These are phyloP conservation scores for Candida wancherniae DNA, from an alignment of 805 yeast species.

Conservation along the genomic window DNA sequence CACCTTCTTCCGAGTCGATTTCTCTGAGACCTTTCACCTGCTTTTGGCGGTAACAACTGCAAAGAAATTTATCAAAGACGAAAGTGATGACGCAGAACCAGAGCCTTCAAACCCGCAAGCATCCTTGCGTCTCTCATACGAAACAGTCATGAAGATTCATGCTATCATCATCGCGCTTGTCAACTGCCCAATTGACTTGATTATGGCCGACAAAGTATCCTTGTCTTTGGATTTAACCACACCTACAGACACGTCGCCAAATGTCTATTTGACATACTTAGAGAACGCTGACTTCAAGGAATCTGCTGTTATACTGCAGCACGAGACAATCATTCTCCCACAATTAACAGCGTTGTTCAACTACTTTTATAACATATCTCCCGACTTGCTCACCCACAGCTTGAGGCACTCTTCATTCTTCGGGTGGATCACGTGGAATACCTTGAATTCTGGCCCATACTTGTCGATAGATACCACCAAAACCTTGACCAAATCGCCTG, in stretches of 20 bases:
- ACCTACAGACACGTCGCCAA: slow-evolving; percentile 17
- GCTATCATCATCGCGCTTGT: slow-evolving; percentile 23
- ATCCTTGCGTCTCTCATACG: slow-evolving; percentile 15
- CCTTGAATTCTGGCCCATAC: slow-evolving; percentile 11
- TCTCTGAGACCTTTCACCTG: slow-evolving; percentile 16
- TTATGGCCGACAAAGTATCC: slow-evolving; percentile 17
- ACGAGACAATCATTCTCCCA: slow-evolving; percentile 19
- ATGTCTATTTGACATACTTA: slow-evolving; percentile 18
- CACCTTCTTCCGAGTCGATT: slow-evolving; percentile 22
- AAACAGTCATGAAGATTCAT: slow-evolving; percentile 24
- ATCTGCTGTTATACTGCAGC: not conserved
- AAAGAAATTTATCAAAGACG: slow-evolving; percentile 1
- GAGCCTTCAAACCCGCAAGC: no score
- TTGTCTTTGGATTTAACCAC: slow-evolving; percentile 29
- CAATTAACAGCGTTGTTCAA: slow-evolving; percentile 22
- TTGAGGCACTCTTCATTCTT: slow-evolving; percentile 13
- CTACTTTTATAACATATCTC: slow-evolving; percentile 17
- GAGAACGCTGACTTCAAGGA: slow-evolving; percentile 14
- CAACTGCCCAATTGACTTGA: slow-evolving; percentile 19
- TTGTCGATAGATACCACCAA: slow-evolving; percentile 15
- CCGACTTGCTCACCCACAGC: slow-evolving; percentile 12
- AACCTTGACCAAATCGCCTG: slow-evolving; percentile 14
- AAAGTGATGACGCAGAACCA: slow-evolving; percentile 4
- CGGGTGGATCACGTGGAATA: slow-evolving; percentile 17
- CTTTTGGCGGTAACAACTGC: slow-evolving; percentile 14